Evolutionary conservation across 192 early-diverging fungal species (phyloP), one percentile per base, ranked within the genome.

Genomic region (Pilobolus umbonatus): DNA sequence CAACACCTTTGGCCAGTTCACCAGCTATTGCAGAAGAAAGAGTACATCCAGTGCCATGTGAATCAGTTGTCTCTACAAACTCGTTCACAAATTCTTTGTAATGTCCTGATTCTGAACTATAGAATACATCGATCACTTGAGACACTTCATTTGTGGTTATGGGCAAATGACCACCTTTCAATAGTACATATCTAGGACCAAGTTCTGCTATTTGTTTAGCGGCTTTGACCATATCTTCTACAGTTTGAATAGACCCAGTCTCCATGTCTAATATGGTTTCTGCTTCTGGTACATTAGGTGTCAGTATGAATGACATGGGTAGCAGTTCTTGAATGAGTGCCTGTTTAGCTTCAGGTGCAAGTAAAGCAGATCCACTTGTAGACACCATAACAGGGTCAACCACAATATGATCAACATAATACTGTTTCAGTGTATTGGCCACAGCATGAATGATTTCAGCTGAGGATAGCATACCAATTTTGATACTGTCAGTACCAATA

Each of bases 321-420:
- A 94, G 51, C n/a, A 94, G 64, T 10, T 74, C 61, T 4, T 44
- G 22, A 28, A 75, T 66, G 40, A 89, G 57, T 4, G 77, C 64
- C 4, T 77, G 60, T 8, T 90, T 75, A 0, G 90, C 88, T 17
- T 84, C 77, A 8, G 60, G 55, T 17, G 72, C 68, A 4, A 94
- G 76, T 29, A 94, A 68, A 2, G 71, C 71, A 22, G 76, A 69
- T 21, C 89, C 89, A 2, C 79, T 81, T 0, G 92, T 89, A 0
- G 89, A 77, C 15, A 94, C 79, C 92, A 94, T 94, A 19, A 94
- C 92, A 2, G 92, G 92, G 56, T 94, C 92, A 0, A 94, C 74
- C 0, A 92, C 87, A 40, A 91, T 43, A 19, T 67, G 56, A 4
- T 69, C 69, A 8, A 70, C 38, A 6, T 57, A 57, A 26, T 72